Percentiles rank a stretch among this genome's conserved stretches.
These are phyloP conservation scores for Epichloe aotearoae DNA, from an alignment of 2,329 filamentous ascomycete genomes.

Conservation along the genomic window DNA sequence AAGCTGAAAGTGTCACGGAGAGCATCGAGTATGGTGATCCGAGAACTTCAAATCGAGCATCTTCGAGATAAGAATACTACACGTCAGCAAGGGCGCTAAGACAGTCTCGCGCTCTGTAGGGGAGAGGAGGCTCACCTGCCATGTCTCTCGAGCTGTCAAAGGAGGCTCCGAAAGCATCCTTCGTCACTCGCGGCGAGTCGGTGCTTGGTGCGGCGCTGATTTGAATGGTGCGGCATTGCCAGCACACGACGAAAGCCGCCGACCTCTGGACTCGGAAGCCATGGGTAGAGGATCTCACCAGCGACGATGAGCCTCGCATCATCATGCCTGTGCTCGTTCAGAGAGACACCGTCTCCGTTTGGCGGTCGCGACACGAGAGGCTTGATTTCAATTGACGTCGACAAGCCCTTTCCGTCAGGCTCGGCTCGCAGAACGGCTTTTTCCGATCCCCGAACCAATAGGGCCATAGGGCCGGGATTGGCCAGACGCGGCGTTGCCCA, in stretches of 20 bases:
- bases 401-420: background rate
- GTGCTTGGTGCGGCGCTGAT: constrained; percentile 49
- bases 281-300: constrained; percentile 23
- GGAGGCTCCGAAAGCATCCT: constrained; percentile 43
- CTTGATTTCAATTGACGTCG: background rate
- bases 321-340: constrained; percentile 4
- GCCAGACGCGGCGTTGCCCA: constrained; percentile 1
- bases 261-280: constrained; percentile 15
- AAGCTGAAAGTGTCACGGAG: constrained; percentile 84
- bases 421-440: constrained; percentile 15
- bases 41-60: constrained; percentile 89
- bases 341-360: background rate
- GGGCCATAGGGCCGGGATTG: background rate
- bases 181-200: constrained; percentile 34
- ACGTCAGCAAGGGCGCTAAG: background rate
- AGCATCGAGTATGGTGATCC: constrained; percentile 87
- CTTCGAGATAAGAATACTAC: constrained; percentile 30
- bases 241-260: constrained; percentile 32
- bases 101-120: background rate
- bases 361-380: background rate
- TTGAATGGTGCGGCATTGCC: constrained; percentile 47
- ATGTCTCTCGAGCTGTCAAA: constrained; percentile 32
- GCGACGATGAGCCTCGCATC: constrained; percentile 32
- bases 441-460: constrained; percentile 12
- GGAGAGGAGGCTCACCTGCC: constrained; percentile 29